Percentiles rank a stretch among this genome's conserved stretches.
These are phyloP conservation scores for Viola pubescens DNA, from an alignment of 441 rosid genomes.

Conservation along the genomic window DNA sequence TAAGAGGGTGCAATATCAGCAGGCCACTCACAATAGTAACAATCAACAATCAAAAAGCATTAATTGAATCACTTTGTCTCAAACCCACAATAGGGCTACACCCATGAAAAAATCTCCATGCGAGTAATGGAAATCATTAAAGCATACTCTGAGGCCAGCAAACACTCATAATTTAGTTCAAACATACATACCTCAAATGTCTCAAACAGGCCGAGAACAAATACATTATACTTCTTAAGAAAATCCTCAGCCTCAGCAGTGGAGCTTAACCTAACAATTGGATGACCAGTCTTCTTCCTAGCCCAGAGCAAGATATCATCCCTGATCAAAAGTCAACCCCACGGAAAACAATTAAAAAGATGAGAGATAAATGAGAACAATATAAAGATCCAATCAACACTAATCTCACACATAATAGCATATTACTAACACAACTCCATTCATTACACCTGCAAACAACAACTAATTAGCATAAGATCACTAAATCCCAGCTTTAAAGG, in stretches of 20 bases:
- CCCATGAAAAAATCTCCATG: too few relatives aligned
- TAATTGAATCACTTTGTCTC: too few relatives aligned
- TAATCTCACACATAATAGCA: not conserved
- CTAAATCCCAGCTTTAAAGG: not conserved
- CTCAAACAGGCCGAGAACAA: conserved; percentile 56
- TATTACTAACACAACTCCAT: not conserved
- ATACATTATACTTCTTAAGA: conserved; percentile 42
- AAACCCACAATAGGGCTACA: too few relatives aligned
- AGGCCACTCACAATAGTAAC: too few relatives aligned
- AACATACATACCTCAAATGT: conserved; percentile 53
- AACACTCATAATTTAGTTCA: not conserved
- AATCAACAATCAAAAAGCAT: too few relatives aligned
- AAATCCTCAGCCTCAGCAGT: conserved; percentile 50
- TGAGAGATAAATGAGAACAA: too few relatives aligned
- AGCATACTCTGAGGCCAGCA: too few relatives aligned
- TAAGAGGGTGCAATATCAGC: too few relatives aligned
- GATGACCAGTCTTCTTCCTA: conserved; percentile 71
- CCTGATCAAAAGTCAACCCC: conserved; percentile 23
- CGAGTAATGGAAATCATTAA: too few relatives aligned
- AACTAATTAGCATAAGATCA: not conserved
- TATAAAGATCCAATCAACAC: too few relatives aligned
- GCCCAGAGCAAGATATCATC: conserved; percentile 76
- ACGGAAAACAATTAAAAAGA: too few relatives aligned
- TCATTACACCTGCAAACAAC: not conserved
- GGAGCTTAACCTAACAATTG: conserved; percentile 46